Conservation (phyloP, 148 eudicot genomes). For the Dianthus caryophyllus region DNA sequence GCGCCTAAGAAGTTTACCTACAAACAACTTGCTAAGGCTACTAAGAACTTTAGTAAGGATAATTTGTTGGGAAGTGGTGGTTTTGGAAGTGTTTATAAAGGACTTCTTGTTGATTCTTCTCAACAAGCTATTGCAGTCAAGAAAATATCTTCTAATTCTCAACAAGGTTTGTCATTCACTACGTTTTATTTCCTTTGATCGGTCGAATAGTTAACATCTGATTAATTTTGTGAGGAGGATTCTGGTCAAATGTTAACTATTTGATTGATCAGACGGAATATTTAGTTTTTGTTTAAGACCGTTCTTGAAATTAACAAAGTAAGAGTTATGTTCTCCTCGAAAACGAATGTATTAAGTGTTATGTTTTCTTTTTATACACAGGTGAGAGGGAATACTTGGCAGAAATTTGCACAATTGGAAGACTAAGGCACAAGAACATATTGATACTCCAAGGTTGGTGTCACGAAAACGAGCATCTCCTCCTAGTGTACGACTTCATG, state of each 20-base stretch:
- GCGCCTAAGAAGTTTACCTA: constrained; percentile 53
- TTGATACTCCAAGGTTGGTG: constrained; percentile 76
- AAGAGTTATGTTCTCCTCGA: too few relatives aligned
- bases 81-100: constrained; percentile 75
- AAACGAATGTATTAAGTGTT: too few relatives aligned
- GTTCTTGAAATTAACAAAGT: too few relatives aligned
- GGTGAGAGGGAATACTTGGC: constrained; percentile 71
- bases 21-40: constrained; percentile 56
- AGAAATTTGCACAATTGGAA: constrained; percentile 67
- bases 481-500: constrained; percentile 73
- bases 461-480: constrained; percentile 56
- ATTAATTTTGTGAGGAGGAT: too few relatives aligned
- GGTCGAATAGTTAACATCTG: too few relatives aligned
- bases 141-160: constrained; percentile 52
- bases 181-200: too few relatives aligned
- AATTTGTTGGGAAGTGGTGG: constrained; percentile 67
- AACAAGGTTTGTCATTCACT: constrained; percentile 35
- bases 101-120: constrained; percentile 32
- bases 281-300: too few relatives aligned
- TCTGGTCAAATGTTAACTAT: too few relatives aligned
- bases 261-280: too few relatives aligned
- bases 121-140: constrained; percentile 55
- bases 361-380: neutral
- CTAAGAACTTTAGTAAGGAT: constrained; percentile 50
- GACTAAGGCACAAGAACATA: constrained; percentile 62